Evolutionary conservation across 1,284 basidiomycete species (phyloP).

Genomic region (Meira nashicola): DNA sequence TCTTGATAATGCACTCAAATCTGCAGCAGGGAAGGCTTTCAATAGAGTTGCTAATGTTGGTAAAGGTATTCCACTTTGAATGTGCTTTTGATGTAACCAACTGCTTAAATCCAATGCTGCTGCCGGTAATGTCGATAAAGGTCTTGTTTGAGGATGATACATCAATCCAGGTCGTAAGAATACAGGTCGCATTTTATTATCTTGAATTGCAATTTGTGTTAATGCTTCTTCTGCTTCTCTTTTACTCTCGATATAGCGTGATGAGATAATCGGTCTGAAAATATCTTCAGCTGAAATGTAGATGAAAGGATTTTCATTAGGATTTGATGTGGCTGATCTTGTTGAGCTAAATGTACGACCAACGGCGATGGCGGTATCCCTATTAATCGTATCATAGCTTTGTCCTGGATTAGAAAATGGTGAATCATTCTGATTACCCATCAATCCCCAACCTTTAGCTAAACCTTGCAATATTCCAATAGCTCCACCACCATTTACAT

Average conservation of each 20-base stretch:
- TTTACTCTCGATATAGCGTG: slow-evolving; percentile 81
- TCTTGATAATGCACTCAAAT: slow-evolving; percentile 66
- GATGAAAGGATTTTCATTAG: slow-evolving; percentile 64
- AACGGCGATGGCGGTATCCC: slow-evolving; percentile 60
- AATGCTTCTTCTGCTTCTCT: slow-evolving; percentile 77
- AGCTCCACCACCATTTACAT: slow-evolving; percentile 51
- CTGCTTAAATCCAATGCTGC: slow-evolving; percentile 68
- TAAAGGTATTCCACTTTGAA: slow-evolving; percentile 57
- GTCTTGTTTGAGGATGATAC: slow-evolving; percentile 88
- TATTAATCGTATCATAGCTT: slow-evolving; percentile 74
- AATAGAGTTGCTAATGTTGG: slow-evolving; percentile 59
- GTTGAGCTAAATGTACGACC: slow-evolving; percentile 53
- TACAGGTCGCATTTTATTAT: slow-evolving; percentile 60
- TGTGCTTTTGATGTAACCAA: slow-evolving; percentile 29
- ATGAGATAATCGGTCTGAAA: slow-evolving; percentile 76
- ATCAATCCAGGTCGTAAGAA: slow-evolving; percentile 85
- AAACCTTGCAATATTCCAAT: slow-evolving; percentile 30
- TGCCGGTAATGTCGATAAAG: slow-evolving; percentile 78
- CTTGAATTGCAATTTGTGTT: slow-evolving; percentile 15
- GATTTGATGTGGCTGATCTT: background rate
- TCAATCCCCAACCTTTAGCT: slow-evolving; percentile 54
- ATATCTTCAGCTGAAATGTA: slow-evolving; percentile 93
- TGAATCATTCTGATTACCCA: slow-evolving; percentile 48
- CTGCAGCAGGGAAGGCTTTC: slow-evolving; percentile 15
- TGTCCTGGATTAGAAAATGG: slow-evolving; percentile 23